Base-by-base conservation (phyloP, 169 alveolate species). In the Eimeria necatrix region DNA sequence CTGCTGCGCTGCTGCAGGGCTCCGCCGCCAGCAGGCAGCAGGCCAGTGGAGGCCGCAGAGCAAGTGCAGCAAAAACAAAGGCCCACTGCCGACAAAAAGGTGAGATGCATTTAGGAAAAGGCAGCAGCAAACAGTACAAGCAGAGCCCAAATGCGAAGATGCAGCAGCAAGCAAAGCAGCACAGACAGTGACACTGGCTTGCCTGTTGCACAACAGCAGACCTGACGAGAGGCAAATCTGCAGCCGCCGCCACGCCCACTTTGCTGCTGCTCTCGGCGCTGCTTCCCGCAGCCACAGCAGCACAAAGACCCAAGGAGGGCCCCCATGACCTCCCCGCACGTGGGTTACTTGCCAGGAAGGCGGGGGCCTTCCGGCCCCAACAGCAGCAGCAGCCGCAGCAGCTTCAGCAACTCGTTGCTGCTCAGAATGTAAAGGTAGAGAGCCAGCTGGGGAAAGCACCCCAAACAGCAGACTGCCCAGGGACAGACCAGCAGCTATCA, bases 391-490 rank as follows among this genome's bases (percentile, higher is more conserved):
- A 10, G 26, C 60, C 16, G 59, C 56, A 10, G 60, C 85, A 20
- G 52, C 24, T 16, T 41, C 60, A 26, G 52, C 60, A 26, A 14
- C 26, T 6, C 32, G 89, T 68, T 80, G 89, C 70, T 80, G 89
- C 68, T 51, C 18, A 4, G 12, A 7, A 20, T 10, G 7, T n/a
- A 10, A 48, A 7, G 89, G 70, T 48, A 80, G 70, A 46, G 26
- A 49, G 5, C 89, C 89, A 6, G 61, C 71, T 20, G 89, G 89
- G 41, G 70, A 61, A 56, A 80, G 70, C 70, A 80, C 61, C 49
- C 89, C 89, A 80, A 48, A 10, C 26, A 80, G 89, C 49, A 80
- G 89, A n/a, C 89, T 80, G 51, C 89, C 89, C 14, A 49, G 48
- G 24, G 89, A 46, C 48, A 80, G 70, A 18, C 70, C 48, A 22